Evolutionary conservation across 108 stramenopile genomes (phyloP), one percentile per base, ranked within the genome.

Genomic region (Parietichytrium sp.): DNA sequence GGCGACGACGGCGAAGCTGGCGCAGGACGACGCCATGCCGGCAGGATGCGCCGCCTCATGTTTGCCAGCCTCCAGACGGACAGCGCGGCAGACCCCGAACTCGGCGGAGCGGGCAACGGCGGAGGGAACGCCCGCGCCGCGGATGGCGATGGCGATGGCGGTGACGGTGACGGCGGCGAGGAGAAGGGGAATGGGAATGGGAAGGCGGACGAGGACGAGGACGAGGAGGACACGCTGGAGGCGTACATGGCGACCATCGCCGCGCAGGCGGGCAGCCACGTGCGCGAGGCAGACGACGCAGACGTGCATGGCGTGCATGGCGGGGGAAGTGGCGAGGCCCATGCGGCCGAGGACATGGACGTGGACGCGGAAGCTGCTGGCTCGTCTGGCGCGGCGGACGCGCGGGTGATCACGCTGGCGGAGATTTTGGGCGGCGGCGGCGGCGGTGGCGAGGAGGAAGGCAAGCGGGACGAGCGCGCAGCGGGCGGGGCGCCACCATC

Each of bases 171-270:
- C 42, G 12, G 48, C 38, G 33, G 8, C 10, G 52, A 23, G 33
- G 55, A 38, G 81, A n/a, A 72, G n/a, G 16, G 49, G 18, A n/a
- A 4, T 15, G 55, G 49, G n/a, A 26, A 51, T 18, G 4, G 27
- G 27, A 27, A 26, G 27, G n/a, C 31, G 27, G 81, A 27, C 25
- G 82, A 6, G 26, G 83, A 29, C 29, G 85, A 81, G 4, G 85
- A 83, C 30, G 84, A 82, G 6, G 82, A 15, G 26, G 87, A 88
- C 42, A 85, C 87, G 29, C 61, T 88, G 8, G 87, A 88, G n/a
- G 86, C 87, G 1, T 88, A 87, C 79, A 88, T 88, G 87, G 50
- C 80, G 25, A 81, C 4, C 54, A 54, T 80, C 45, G 81, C 61
- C 26, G 55, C 84, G 15, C 83, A 79, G 15, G 77, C 81, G 12